A percentile compares a stretch with the other conserved stretches of the same genome.
These are phyloP conservation scores for Grosmannia penicillata DNA, from an alignment of 2,329 filamentous ascomycete species.

Conservation along the genomic window DNA sequence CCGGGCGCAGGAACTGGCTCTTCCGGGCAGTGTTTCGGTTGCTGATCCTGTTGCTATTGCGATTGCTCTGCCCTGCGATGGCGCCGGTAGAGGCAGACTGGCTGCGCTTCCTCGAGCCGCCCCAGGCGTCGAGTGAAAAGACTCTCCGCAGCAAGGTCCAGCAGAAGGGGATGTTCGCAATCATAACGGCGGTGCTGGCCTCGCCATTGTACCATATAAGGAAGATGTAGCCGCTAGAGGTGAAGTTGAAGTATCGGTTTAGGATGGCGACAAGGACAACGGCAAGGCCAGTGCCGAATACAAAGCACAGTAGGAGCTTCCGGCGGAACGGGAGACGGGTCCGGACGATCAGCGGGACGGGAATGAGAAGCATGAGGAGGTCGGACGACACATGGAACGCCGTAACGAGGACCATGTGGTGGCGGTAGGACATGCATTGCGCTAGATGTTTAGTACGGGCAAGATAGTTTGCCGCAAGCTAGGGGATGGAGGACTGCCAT, in stretches of 20 bases:
- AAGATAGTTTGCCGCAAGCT: too few relatives aligned
- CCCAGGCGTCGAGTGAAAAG: slow-evolving; percentile 12
- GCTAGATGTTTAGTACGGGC: too few relatives aligned
- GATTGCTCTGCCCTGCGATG: not conserved
- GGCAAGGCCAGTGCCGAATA: slow-evolving; percentile 42
- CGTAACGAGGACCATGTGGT: slow-evolving; percentile 31
- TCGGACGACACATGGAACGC: slow-evolving; percentile 33
- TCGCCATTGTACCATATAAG: slow-evolving; percentile 47
- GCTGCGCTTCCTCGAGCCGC: slow-evolving; percentile 1
- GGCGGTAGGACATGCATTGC: slow-evolving; percentile 29
- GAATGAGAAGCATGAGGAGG: slow-evolving; percentile 27
- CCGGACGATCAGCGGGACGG: slow-evolving; percentile 27
- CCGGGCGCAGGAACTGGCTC: not conserved
- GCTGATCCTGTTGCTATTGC: too few relatives aligned
- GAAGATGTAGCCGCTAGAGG: slow-evolving; percentile 37
- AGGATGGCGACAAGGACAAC: slow-evolving; percentile 39
- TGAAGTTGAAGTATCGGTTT: slow-evolving; percentile 48
- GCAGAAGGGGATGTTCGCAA: slow-evolving; percentile 44
- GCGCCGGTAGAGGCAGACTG: not conserved
- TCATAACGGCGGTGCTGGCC: slow-evolving; percentile 41
- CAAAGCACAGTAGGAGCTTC: slow-evolving; percentile 36
- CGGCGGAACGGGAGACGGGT: slow-evolving; percentile 19
- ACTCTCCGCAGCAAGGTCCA: slow-evolving; percentile 39
- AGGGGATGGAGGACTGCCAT: too few relatives aligned
- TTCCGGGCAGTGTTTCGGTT: not conserved